Conservation (phyloP, 805 yeast species). For the Sugiyamaella chiloensis region DNA sequence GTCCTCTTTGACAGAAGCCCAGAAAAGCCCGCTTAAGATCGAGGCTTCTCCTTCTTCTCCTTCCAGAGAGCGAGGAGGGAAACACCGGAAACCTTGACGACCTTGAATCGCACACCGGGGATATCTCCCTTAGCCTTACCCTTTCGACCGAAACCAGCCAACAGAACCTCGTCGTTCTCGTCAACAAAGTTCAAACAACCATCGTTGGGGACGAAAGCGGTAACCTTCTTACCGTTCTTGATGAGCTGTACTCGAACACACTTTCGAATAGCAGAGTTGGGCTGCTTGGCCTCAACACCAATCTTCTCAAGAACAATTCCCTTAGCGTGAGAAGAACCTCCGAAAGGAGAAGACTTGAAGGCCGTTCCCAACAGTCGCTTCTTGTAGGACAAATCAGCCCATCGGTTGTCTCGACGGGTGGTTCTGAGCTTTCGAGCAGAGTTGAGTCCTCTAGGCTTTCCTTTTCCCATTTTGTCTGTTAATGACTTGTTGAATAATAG, state of each 20-base stretch:
- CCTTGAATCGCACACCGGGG: conserved; percentile 99
- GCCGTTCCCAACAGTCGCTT: conserved; percentile 99
- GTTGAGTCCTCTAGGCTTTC: conserved; percentile 99
- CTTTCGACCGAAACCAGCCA: conserved; percentile 99
- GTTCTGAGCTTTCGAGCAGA: conserved; percentile 99
- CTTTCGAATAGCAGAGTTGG: conserved; percentile 99
- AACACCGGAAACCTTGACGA: conserved; percentile 99
- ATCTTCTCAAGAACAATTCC: conserved; percentile 99
- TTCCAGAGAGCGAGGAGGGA: conserved; percentile 99
- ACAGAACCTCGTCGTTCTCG: conserved; percentile 98
- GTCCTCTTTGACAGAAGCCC: background rate
- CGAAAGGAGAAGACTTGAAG: conserved; percentile 99
- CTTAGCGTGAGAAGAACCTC: conserved; percentile 99
- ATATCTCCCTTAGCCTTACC: conserved; percentile 99
- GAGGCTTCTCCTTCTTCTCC: conserved; percentile 99
- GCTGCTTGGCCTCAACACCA: conserved; percentile 99
- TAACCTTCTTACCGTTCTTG: conserved; percentile 99
- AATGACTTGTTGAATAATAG: conserved; percentile 8
- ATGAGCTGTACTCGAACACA: conserved; percentile 99
- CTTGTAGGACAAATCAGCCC: conserved; percentile 99
- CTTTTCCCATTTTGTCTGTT: conserved; percentile 84
- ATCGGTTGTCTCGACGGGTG: conserved; percentile 99
- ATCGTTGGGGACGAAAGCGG: conserved; percentile 99
- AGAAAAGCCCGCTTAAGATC: conserved; percentile 60
- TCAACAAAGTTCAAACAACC: conserved; percentile 99